Base-by-base conservation (phyloP, 164 flowering plant species). In the Macadamia tetraphylla region DNA sequence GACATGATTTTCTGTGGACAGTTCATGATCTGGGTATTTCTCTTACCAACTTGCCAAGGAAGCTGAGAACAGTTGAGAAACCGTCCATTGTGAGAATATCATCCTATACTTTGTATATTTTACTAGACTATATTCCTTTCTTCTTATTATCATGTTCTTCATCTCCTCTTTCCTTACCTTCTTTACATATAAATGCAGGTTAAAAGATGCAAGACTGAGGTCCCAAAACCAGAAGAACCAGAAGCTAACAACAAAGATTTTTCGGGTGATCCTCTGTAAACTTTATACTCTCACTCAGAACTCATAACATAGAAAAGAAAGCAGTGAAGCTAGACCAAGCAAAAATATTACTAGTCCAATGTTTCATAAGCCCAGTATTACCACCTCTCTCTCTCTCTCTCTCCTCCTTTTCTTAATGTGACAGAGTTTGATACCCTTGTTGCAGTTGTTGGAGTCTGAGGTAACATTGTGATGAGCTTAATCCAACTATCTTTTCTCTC, bases 1-100 rank as follows among this genome's bases (percentile, higher is more conserved):
- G n/a, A 29, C 9, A 0, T 63, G 23, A 10, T 18, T 8, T 29
- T 23, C 43, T 67, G 29, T 53, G 31, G 31, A 43, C 64, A 70
- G 71, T 60, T 17, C 43, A 48, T 17, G 75, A 29, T 11, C 43
- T 29, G 44, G 71, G 59, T 32, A 63, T 11, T 65, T 40, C 74
- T 60, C 55, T 15, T 29, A 55, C 57, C 46, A 62, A 42, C 9
- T 65, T 74, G 73, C 77, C 76, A 40, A 78, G 84, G 74, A 81
- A 78, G 75, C 81, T 81, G 23, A 62, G 49, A 68, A 58, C 62
- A 31, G 13, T 69, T 13, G 70, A 60, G 23, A 44, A 72, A 17
- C 31, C 59, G 23, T 23, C 23, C 40, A 74, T 53, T 40, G 76
- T 80, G 69, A 69, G 70, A 42, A 32, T 35, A 35, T 35, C 30